phyloP scores from a whole-genome alignment of 306 rosid species.

The Rosa chinensis region DNA sequence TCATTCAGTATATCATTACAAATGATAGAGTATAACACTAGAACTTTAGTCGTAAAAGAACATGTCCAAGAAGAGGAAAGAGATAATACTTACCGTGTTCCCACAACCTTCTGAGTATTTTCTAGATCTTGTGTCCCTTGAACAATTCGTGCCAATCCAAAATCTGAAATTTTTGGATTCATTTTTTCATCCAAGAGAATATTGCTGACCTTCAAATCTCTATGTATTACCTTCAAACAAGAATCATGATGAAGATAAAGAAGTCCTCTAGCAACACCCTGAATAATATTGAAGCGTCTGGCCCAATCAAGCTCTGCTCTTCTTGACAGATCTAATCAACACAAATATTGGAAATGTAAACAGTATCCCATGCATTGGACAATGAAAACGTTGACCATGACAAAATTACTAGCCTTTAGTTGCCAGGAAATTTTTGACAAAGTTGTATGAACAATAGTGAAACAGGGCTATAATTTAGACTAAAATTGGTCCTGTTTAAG shows the following conservation, averaged over 20 bases:
- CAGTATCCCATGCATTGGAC: not conserved
- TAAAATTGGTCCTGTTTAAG: not conserved
- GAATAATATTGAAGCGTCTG: slow-evolving; percentile 13
- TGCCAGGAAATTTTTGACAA: not conserved
- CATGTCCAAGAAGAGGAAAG: not conserved
- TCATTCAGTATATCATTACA: not conserved
- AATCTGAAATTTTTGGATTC: slow-evolving; percentile 38
- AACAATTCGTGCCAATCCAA: slow-evolving; percentile 36
- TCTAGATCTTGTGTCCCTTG: slow-evolving; percentile 14
- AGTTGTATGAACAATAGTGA: not conserved
- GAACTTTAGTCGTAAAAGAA: not conserved
- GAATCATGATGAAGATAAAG: slow-evolving; percentile 31
- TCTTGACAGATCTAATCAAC: slow-evolving; percentile 2
- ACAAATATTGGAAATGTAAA: not conserved
- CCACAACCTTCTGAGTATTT: slow-evolving; percentile 29
- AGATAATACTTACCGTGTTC: slow-evolving; percentile 26
- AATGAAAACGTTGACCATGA: not conserved
- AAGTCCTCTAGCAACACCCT: slow-evolving; percentile 29
- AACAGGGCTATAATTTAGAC: not conserved
- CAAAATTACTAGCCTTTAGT: not conserved
- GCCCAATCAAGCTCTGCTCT: slow-evolving; percentile 13
- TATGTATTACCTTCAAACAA: slow-evolving; percentile 13
- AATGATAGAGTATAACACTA: not conserved
- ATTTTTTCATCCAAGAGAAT: slow-evolving; percentile 35
- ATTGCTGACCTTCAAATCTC: slow-evolving; percentile 31